phyloP scores from a whole-genome alignment of 345 rosid species.

The Eucalyptus rudis region DNA sequence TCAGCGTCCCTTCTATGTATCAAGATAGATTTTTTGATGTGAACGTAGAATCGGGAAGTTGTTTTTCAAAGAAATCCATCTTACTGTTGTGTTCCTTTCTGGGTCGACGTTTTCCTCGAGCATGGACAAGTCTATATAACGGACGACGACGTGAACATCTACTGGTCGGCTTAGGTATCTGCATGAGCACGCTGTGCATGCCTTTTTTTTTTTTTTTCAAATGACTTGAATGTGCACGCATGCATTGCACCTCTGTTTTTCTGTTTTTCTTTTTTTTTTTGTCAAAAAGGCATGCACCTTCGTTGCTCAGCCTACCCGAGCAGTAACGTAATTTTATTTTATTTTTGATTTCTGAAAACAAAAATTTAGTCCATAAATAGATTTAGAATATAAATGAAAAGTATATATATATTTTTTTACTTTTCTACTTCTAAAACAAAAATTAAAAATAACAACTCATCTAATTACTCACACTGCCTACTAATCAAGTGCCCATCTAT shows the following conservation, averaged over 20 bases:
- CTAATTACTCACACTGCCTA: rapidly evolving
- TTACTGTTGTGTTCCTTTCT: not conserved
- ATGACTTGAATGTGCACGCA: too few relatives aligned
- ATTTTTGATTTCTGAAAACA: too few relatives aligned
- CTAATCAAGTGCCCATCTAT: too few relatives aligned
- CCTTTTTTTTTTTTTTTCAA: too few relatives aligned
- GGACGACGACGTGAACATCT: not conserved
- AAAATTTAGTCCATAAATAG: too few relatives aligned
- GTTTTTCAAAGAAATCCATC: not conserved
- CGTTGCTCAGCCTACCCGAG: too few relatives aligned
- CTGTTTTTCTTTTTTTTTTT: not conserved
- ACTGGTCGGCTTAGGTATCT: not conserved
- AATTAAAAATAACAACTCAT: too few relatives aligned
- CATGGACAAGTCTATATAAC: not conserved
- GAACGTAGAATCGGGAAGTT: not conserved
- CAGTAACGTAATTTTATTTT: too few relatives aligned
- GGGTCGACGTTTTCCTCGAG: not conserved
- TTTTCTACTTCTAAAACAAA: too few relatives aligned
- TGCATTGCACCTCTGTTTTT: not conserved
- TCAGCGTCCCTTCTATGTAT: not conserved
- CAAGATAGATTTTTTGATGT: not conserved
- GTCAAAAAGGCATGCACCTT: too few relatives aligned
- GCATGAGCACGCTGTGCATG: not conserved
- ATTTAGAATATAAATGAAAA: too few relatives aligned
- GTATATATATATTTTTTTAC: rapidly evolving